Base-by-base conservation (phyloP, 441 rosid species). In the Brassica balearica region DNA sequence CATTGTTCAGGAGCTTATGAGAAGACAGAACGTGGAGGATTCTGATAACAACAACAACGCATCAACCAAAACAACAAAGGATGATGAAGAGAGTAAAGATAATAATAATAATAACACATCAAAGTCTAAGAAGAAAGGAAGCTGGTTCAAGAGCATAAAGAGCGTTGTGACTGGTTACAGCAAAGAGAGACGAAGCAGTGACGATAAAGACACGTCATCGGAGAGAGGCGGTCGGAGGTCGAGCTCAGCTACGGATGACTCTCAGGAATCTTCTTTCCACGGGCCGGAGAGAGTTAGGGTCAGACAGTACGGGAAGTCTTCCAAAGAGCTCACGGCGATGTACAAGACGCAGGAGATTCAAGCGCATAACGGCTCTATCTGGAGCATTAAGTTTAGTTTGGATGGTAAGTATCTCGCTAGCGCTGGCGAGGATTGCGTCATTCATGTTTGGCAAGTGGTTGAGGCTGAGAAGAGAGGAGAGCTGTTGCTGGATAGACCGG, bases 201-300 rank as follows among this genome's bases (percentile, higher is more conserved):
- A 96, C 70, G 99, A 96, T 78, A 87, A 85, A 81, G 98, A 96
- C 67, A 91, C 98, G 0, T 87, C 93, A 0, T 96, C 98, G 0
- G 99, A 92, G 75, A 91, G 88, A 88, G 98, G 97, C 59, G 99
- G 97, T 56, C 81, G 93, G 79, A 87, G 99, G 85, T 96, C 95
- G 0, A 96, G 99, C 83, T 96, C 99, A 5, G 99, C 97, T 32
- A 96, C 99, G 0, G 99, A 96, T 86, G 99, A 96, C 78, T 90
- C 97, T 79, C 99, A 91, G 73, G 98, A 96, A 72, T 88, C 83
- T 32, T 88, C 97, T 3, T 96, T 91, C 83, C 96, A 91, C 73
- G 97, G 90, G 19, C 91, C 89, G 0, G 93, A 91, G 75, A 84
- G 90, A 81, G 91, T 91, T 65, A 88, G 85, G 85, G 93, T 89